These are phyloP conservation scores for Amaranthus cruentus DNA, from an alignment of 148 eudicot species.

Conservation along the genomic window DNA sequence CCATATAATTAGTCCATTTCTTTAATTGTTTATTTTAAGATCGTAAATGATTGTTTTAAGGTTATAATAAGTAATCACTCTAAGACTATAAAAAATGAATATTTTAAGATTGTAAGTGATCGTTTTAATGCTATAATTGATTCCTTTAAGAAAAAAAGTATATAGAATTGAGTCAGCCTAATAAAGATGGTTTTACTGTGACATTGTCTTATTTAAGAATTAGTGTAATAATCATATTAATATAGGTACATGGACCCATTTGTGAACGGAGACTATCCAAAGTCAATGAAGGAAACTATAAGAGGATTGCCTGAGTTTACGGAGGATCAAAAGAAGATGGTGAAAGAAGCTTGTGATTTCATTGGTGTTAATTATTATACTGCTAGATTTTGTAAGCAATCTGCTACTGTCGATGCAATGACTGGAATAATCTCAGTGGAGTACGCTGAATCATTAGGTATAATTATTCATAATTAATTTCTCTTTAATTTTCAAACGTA, in stretches of 20 bases:
- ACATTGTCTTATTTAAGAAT: no score
- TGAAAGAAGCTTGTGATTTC: constrained; percentile 5
- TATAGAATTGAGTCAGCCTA: no score
- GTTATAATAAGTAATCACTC: no score
- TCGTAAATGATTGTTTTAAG: no score
- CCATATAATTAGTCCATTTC: no score
- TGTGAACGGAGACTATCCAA: constrained; percentile 9
- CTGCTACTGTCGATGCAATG: not conserved
- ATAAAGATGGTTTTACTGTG: no score
- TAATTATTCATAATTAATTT: no score
- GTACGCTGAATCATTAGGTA: not conserved
- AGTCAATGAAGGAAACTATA: not conserved
- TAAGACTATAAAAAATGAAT: no score
- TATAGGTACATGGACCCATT: constrained; percentile 17
- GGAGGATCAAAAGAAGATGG: not conserved
- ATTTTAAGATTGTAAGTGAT: no score
- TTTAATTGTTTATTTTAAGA: no score
- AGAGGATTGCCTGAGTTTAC: constrained; percentile 12
- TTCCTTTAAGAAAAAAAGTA: no score
- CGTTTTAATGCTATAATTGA: no score
- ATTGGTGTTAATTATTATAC: constrained; percentile 17
- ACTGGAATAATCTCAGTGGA: not conserved
- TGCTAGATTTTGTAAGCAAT: constrained; percentile 2
- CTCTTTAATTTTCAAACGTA: not conserved
- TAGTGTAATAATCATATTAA: not conserved